Evolutionary conservation across 164 flowering plant genomes (phyloP).

Genomic region (Piper betle): DNA sequence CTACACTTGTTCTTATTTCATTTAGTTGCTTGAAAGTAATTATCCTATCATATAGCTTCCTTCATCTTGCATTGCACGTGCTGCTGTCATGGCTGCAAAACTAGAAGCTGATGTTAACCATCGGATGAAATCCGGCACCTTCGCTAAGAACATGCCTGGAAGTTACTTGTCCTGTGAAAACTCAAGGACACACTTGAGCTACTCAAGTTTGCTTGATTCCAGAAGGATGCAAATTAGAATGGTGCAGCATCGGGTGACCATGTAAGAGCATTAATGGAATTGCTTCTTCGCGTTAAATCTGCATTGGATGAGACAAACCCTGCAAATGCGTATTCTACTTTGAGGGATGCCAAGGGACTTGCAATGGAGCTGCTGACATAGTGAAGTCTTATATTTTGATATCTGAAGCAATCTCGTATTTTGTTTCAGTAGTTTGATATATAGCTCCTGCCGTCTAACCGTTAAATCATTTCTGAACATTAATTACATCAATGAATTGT

Average conservation of each 20-base stretch:
- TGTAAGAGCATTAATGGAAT: slow-evolving; percentile 15
- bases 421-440: no score
- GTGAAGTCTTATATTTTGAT: no score
- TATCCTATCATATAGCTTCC: slow-evolving; percentile 39
- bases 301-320: slow-evolving; percentile 21
- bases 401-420: no score
- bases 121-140: slow-evolving; percentile 15
- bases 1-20: background rate
- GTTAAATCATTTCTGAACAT: no score
- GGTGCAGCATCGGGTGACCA: slow-evolving; percentile 6
- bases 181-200: slow-evolving; percentile 2
- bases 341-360: slow-evolving; percentile 33
- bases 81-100: slow-evolving; percentile 56
- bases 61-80: slow-evolving; percentile 47
- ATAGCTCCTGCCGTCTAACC: no score
- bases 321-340: slow-evolving; percentile 15
- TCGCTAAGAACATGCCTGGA: slow-evolving; percentile 3
- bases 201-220: slow-evolving; percentile 1
- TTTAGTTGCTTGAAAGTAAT: background rate
- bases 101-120: slow-evolving; percentile 41
- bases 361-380: slow-evolving; percentile 24
- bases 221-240: background rate
- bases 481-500: no score
- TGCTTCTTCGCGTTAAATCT: slow-evolving; percentile 34
- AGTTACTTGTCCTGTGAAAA: slow-evolving; percentile 3